Evolutionary conservation across 352 stramenopile species (phyloP).

Genomic region (Phytophthora kernoviae): DNA sequence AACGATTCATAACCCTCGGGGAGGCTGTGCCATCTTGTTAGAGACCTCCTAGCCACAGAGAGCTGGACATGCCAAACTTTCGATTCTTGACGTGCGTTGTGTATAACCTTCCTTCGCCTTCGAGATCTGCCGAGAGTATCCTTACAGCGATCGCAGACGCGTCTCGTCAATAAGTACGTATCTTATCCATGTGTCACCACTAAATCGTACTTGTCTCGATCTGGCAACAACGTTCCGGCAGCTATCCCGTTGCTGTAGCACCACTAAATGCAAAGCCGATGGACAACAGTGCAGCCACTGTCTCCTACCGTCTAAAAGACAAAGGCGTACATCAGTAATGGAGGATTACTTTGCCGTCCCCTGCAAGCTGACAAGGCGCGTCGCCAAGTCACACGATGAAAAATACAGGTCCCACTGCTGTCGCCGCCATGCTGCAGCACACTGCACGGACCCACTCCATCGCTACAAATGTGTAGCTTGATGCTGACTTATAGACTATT

Average conservation of each 20-base stretch:
- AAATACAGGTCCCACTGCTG: conserved; percentile 18
- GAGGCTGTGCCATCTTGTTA: conserved; percentile 1
- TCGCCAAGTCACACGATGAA: conserved; percentile 14
- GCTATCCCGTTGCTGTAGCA: too few relatives aligned
- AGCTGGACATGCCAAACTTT: background rate
- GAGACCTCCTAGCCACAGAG: conserved; percentile 2
- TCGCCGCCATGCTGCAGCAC: conserved; percentile 4
- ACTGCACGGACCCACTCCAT: background rate
- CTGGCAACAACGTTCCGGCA: background rate
- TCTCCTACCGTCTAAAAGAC: background rate
- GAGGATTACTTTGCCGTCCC: background rate
- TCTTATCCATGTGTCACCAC: background rate
- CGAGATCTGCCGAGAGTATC: background rate
- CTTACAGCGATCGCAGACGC: background rate
- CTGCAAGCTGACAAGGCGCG: background rate
- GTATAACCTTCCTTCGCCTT: background rate
- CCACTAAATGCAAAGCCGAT: background rate
- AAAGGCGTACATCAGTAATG: background rate
- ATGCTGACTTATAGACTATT: too few relatives aligned
- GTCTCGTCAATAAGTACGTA: background rate
- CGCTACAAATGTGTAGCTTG: conserved; percentile 4
- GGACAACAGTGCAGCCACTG: conserved; percentile 1
- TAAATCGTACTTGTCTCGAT: background rate
- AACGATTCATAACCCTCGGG: conserved; percentile 2
- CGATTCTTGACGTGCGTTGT: background rate